Evolutionary conservation across 2,329 filamentous ascomycete genomes (phyloP).

Genomic region (Epichloe elymi): DNA sequence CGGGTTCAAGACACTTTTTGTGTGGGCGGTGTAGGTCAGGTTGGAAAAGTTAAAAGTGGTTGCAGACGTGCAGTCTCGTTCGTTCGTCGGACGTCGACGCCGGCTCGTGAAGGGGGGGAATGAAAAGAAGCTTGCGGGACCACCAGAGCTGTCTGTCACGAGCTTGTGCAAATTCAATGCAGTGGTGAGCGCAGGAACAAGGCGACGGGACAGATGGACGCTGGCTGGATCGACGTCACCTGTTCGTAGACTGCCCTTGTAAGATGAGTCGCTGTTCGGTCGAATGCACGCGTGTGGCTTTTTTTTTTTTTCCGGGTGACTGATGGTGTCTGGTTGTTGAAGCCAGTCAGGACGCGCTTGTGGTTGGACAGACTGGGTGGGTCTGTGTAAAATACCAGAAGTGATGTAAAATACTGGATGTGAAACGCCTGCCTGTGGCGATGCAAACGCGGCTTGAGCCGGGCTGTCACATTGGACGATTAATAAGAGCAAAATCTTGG

Average conservation of each 20-base stretch:
- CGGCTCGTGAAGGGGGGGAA: too few species aligned
- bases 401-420: background rate
- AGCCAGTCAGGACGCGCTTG: conserved; percentile 1
- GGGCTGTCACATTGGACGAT: background rate
- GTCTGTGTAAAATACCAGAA: background rate
- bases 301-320: background rate
- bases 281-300: conserved; percentile 3
- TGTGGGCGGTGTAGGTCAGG: background rate
- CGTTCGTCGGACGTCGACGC: background rate
- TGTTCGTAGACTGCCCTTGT: background rate
- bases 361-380: conserved; percentile 5
- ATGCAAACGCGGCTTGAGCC: background rate
- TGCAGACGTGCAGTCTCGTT: background rate
- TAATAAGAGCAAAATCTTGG: background rate
- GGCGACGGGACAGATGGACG: background rate
- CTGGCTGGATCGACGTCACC: conserved; percentile 5
- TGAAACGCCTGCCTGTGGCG: too few species aligned
- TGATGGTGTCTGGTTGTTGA: conserved; percentile 1
- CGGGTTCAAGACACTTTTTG: background rate
- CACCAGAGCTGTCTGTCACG: background rate
- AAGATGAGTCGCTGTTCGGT: background rate
- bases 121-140: background rate
- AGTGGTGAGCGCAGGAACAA: background rate
- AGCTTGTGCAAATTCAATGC: background rate
- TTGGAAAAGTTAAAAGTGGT: background rate